A percentile compares a stretch with the other conserved stretches of the same genome.
Evolutionary conservation across 2,329 filamentous ascomycete genomes (phyloP).

Genomic region (Onygenales sp.): DNA sequence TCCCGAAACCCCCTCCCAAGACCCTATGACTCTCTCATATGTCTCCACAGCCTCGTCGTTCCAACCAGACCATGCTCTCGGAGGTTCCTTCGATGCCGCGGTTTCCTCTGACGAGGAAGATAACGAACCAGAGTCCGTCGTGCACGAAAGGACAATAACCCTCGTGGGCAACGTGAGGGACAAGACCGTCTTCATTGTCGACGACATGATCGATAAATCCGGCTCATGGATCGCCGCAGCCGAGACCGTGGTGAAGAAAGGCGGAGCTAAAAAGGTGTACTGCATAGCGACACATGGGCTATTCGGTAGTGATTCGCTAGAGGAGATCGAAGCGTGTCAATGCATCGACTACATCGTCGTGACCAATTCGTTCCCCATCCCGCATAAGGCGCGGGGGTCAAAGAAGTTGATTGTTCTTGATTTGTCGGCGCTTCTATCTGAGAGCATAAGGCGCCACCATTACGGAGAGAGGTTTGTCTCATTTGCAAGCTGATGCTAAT

Average conservation of each 20-base stretch:
- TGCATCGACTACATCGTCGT: constrained; percentile 92
- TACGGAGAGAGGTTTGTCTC: constrained; percentile 66
- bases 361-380: constrained; percentile 94
- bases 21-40: constrained; percentile 74
- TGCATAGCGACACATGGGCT: constrained; percentile 96
- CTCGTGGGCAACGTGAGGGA: constrained; percentile 90
- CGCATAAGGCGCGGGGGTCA: constrained; percentile 58
- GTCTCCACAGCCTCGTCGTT: constrained; percentile 73
- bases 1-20: constrained; percentile 49
- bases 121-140: constrained; percentile 48
- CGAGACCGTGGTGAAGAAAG: constrained; percentile 90
- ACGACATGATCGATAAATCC: constrained; percentile 98
- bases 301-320: constrained; percentile 80
- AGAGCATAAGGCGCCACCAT: constrained; percentile 92
- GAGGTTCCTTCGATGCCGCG: constrained; percentile 75
- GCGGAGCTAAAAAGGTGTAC: constrained; percentile 85
- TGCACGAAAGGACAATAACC: constrained; percentile 89
- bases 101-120: constrained; percentile 91
- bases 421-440: constrained; percentile 75
- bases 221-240: constrained; percentile 96
- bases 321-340: constrained; percentile 83
- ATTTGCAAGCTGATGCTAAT: background rate
- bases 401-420: constrained; percentile 86
- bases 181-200: constrained; percentile 84
- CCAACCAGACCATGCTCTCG: constrained; percentile 60